These are phyloP conservation scores for Ophiobolus disseminans DNA, from an alignment of 2,329 filamentous ascomycete genomes.

Conservation along the genomic window DNA sequence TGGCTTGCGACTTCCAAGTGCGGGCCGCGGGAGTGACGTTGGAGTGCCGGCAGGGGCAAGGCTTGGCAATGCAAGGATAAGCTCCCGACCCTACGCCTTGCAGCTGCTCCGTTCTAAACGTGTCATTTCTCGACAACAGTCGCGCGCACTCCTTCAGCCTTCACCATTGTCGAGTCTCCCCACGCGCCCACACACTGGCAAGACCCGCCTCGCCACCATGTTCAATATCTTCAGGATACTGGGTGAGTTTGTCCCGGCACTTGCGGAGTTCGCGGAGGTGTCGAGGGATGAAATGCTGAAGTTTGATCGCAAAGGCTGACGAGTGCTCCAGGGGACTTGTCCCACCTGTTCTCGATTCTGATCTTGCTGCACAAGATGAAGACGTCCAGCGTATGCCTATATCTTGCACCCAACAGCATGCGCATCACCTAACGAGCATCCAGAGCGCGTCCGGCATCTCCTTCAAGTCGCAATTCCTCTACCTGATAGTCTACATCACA, in stretches of 20 bases:
- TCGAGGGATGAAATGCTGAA: background rate
- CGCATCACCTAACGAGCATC: constrained; percentile 20
- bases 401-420: background rate
- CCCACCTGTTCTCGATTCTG: constrained; percentile 91
- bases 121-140: constrained; percentile 41
- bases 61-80: constrained; percentile 42
- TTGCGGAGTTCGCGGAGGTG: constrained; percentile 1
- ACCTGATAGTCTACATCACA: constrained; percentile 91
- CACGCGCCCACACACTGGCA: constrained; percentile 22
- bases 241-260: constrained; percentile 58
- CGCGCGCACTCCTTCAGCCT: constrained; percentile 8
- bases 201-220: constrained; percentile 42
- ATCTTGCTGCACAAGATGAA: constrained; percentile 98
- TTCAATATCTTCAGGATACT: constrained; percentile 76
- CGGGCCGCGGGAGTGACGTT: constrained; percentile 25
- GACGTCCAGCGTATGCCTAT: constrained; percentile 74
- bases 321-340: constrained; percentile 77
- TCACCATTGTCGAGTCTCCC: constrained; percentile 22
- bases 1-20: background rate
- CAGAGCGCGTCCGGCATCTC: constrained; percentile 97
- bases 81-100: constrained; percentile 29
- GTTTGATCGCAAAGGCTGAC: constrained; percentile 33
- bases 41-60: constrained; percentile 25
- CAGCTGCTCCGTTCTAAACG: constrained; percentile 40
- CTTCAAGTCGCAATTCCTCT: constrained; percentile 97